phyloP scores from a whole-genome alignment of 2,329 filamentous ascomycete species.

The Penicillium sp. region DNA sequence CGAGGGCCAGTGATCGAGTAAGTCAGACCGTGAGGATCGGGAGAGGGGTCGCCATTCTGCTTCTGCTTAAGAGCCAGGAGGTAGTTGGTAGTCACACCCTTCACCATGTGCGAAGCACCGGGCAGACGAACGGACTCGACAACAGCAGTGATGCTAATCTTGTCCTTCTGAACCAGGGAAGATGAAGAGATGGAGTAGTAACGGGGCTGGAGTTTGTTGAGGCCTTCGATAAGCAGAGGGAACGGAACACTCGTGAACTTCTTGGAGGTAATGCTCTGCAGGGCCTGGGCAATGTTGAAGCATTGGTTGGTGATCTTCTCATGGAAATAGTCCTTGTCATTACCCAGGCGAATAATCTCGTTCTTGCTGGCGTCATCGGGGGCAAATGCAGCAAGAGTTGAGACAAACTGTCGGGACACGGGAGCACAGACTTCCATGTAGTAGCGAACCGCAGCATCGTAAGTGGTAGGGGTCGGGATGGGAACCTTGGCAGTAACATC shows the following conservation, averaged over 20 bases:
- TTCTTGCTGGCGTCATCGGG: constrained; percentile 78
- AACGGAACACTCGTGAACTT: constrained; percentile 84
- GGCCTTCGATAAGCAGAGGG: constrained; percentile 85
- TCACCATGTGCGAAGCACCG: constrained; percentile 71
- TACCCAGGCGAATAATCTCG: constrained; percentile 82
- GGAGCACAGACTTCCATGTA: constrained; percentile 95
- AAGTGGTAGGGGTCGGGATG: constrained; percentile 94
- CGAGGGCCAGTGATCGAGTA: constrained; percentile 85
- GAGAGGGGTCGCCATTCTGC: constrained; percentile 79
- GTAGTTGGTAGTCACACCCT: constrained; percentile 96
- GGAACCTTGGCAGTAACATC: constrained; percentile 96
- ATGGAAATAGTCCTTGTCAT: constrained; percentile 93
- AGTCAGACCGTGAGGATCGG: constrained; percentile 74
- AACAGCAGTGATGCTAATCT: constrained; percentile 90
- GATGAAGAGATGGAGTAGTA: constrained; percentile 99
- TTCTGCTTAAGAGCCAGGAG: constrained; percentile 91
- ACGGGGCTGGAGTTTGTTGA: constrained; percentile 91
- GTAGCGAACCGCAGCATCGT: constrained; percentile 86
- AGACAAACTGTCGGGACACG: constrained; percentile 91
- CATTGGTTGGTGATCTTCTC: constrained; percentile 74
- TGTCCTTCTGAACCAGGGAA: constrained; percentile 85
- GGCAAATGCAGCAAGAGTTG: constrained; percentile 80
- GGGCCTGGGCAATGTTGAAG: constrained; percentile 83
- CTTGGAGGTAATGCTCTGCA: constrained; percentile 67
- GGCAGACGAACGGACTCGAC: constrained; percentile 79